phyloP scores from a whole-genome alignment of 2,329 filamentous ascomycete genomes.

The Drechslera avenae region DNA sequence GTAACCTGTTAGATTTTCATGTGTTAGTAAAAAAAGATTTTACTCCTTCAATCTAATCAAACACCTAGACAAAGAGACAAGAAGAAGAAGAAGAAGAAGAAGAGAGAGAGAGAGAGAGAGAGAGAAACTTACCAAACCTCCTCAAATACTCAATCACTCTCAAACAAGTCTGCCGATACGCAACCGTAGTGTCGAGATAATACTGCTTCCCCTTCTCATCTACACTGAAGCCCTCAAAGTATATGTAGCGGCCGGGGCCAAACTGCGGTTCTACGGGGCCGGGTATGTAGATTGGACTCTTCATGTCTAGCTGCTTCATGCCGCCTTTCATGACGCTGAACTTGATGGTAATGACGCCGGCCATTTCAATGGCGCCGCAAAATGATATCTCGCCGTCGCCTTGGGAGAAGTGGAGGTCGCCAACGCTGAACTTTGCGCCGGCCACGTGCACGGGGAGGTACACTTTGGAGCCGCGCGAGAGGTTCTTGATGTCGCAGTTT shows the following conservation, averaged over 20 bases:
- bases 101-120: background rate
- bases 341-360: constrained; percentile 86
- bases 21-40: background rate
- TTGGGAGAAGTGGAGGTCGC: constrained; percentile 85
- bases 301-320: constrained; percentile 73
- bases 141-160: constrained; percentile 79
- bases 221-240: constrained; percentile 89
- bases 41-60: background rate
- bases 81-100: background rate
- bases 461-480: constrained; percentile 78
- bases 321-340: constrained; percentile 86
- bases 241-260: constrained; percentile 78
- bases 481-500: constrained; percentile 90
- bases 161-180: constrained; percentile 81
- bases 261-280: constrained; percentile 90
- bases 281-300: constrained; percentile 82
- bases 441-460: constrained; percentile 86
- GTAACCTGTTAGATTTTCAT: constrained; percentile 52
- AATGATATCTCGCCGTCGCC: constrained; percentile 90
- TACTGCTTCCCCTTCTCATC: constrained; percentile 89
- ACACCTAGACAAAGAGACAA: background rate
- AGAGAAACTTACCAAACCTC: constrained; percentile 63
- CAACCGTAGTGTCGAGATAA: constrained; percentile 83
- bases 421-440: constrained; percentile 88
- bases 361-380: constrained; percentile 84